Conservation (phyloP, 371 early-diverging fungal genomes). For the Gilbertella persicaria region DNA sequence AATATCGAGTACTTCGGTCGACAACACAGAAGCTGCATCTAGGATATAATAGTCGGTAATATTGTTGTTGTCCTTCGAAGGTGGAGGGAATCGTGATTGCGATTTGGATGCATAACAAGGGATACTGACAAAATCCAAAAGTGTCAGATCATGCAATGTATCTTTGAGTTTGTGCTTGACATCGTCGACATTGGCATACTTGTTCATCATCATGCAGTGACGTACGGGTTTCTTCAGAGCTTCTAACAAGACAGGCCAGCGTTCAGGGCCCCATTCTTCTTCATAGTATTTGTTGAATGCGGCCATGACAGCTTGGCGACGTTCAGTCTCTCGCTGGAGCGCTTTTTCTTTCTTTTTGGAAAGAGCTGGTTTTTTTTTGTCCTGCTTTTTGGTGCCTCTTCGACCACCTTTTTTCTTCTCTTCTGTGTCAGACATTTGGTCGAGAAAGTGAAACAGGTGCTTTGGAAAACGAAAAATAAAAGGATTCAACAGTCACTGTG, state of each 20-base stretch:
- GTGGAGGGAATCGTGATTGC: conserved; percentile 39
- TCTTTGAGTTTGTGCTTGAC: conserved; percentile 27
- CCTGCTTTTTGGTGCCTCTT: conserved; percentile 16
- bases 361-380: conserved; percentile 26
- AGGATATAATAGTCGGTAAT: conserved; percentile 58
- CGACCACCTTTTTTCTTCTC: conserved; percentile 14
- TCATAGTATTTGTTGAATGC: conserved; percentile 49
- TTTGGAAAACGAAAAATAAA: no score
- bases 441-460: no score
- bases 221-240: conserved; percentile 47
- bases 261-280: conserved; percentile 50
- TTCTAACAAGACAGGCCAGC: conserved; percentile 50
- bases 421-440: conserved; percentile 10
- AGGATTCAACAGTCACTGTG: no score
- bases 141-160: conserved; percentile 20
- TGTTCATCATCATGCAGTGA: conserved; percentile 58
- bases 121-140: conserved; percentile 37
- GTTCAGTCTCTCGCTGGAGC: conserved; percentile 32
- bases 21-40: conserved; percentile 71
- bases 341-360: conserved; percentile 47
- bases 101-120: conserved; percentile 41
- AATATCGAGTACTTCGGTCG: conserved; percentile 62
- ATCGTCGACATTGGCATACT: conserved; percentile 38
- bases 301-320: conserved; percentile 30
- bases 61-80: conserved; percentile 34